These are phyloP conservation scores for Trametes hirsuta DNA, from an alignment of 1,284 basidiomycete genomes.

Conservation along the genomic window DNA sequence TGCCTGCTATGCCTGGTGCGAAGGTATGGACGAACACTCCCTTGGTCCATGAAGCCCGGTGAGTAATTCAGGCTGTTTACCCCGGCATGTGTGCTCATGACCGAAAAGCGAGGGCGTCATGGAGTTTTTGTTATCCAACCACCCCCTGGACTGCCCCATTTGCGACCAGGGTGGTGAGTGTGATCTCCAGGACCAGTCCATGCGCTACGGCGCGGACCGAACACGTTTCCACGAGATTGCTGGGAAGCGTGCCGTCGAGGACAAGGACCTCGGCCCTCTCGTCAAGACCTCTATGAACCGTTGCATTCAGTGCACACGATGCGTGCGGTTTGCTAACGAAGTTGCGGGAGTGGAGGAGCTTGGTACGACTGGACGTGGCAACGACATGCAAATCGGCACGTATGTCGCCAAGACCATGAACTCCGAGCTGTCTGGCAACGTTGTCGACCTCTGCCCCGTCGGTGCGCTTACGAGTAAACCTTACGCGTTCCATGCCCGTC, in stretches of 20 bases:
- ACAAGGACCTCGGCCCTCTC: constrained; percentile 97
- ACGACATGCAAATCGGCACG: constrained; percentile 98
- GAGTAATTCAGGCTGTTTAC: constrained; percentile 24
- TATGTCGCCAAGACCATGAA: constrained; percentile 98
- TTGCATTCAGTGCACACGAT: constrained; percentile 99
- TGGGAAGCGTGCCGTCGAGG: constrained; percentile 97
- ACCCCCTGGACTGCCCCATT: constrained; percentile 97
- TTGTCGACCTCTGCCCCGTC: constrained; percentile 96
- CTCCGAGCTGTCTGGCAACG: constrained; percentile 97
- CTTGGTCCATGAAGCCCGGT: constrained; percentile 93
- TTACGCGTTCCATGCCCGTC: constrained; percentile 95
- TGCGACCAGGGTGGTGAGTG: constrained; percentile 99
- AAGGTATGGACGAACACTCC: constrained; percentile 98
- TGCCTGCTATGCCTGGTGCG: constrained; percentile 97
- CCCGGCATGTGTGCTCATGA: constrained; percentile 15
- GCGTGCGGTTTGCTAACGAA: constrained; percentile 98
- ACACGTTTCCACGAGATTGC: constrained; percentile 98
- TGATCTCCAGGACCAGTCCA: constrained; percentile 99
- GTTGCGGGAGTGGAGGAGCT: constrained; percentile 98
- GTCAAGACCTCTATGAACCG: constrained; percentile 99
- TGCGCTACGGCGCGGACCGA: constrained; percentile 98
- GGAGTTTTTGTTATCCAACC: constrained; percentile 98
- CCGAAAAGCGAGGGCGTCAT: constrained; percentile 88
- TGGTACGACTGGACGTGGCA: constrained; percentile 96
- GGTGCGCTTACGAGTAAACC: constrained; percentile 98